Evolutionary conservation across 1,284 basidiomycete genomes (phyloP).

Genomic region (Grifola frondosa): DNA sequence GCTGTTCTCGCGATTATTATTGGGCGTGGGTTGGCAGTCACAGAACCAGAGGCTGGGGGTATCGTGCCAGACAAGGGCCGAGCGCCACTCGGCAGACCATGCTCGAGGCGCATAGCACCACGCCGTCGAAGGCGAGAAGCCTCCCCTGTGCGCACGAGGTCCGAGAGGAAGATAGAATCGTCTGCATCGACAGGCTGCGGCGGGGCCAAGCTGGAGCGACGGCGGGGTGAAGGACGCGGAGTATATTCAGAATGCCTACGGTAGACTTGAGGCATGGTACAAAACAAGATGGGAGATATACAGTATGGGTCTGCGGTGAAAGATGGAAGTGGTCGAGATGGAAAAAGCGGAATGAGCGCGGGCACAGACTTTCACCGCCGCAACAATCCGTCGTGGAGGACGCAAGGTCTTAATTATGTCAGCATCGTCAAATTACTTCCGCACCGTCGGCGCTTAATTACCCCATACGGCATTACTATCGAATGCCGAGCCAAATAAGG

Average conservation of each 20-base stretch:
- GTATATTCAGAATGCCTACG: conserved; percentile 22
- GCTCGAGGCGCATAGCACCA: conserved; percentile 68
- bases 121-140: conserved; percentile 68
- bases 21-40: conserved; percentile 14
- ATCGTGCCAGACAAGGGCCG: conserved; percentile 1
- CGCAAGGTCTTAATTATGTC: conserved; percentile 19
- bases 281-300: background rate
- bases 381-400: conserved; percentile 20
- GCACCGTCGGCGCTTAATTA: too few species aligned
- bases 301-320: background rate
- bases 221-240: conserved; percentile 22
- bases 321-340: background rate
- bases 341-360: conserved; percentile 12
- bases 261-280: conserved; percentile 28
- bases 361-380: conserved; percentile 8
- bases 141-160: conserved; percentile 67
- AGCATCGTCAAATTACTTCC: too few species aligned
- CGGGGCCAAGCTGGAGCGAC: conserved; percentile 19
- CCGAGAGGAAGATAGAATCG: conserved; percentile 67
- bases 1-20: conserved; percentile 32
- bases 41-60: conserved; percentile 2
- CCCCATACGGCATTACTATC: too few species aligned
- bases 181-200: conserved; percentile 47
- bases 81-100: conserved; percentile 25
- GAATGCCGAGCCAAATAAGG: too few species aligned